Conservation (phyloP, 2,329 filamentous ascomycete genomes). For the Arthrobotrys megalospora region DNA sequence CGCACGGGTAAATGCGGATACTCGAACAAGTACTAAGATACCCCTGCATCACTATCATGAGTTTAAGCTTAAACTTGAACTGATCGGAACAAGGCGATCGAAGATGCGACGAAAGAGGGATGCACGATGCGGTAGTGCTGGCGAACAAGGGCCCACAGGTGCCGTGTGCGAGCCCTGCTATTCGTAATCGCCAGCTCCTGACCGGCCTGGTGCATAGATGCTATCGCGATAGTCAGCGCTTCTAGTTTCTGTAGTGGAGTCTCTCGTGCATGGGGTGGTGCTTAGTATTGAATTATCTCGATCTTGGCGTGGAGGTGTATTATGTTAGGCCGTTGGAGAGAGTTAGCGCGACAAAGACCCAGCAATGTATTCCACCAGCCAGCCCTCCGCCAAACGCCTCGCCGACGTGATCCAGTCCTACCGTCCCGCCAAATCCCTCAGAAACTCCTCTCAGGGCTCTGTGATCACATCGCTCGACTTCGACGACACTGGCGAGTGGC, state of each 20-base stretch:
- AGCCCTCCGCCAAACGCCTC: conserved; percentile 63
- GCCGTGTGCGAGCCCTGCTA: no score
- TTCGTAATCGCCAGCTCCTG: neutral
- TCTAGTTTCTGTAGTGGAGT: neutral
- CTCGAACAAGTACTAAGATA: neutral
- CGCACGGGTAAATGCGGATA: conserved; percentile 56
- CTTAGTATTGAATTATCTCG: no score
- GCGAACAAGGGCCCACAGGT: neutral
- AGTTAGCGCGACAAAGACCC: neutral
- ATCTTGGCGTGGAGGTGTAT: conserved; percentile 2
- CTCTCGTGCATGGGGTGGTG: neutral
- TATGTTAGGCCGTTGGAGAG: no score
- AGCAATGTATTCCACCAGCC: conserved; percentile 62
- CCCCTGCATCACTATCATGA: conserved; percentile 31
- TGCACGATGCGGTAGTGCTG: neutral
- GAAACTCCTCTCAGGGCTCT: conserved; percentile 64
- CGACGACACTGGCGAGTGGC: conserved; percentile 91
- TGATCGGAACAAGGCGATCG: neutral
- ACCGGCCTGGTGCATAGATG: neutral
- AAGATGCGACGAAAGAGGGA: neutral
- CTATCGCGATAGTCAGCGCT: no score
- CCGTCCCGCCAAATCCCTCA: conserved; percentile 72
- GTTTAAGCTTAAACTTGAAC: neutral
- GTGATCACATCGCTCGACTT: conserved; percentile 92
- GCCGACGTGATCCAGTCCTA: conserved; percentile 68